Evolutionary conservation across 2,329 filamentous ascomycete species (phyloP).

Genomic region (Botrytis cinerea): DNA sequence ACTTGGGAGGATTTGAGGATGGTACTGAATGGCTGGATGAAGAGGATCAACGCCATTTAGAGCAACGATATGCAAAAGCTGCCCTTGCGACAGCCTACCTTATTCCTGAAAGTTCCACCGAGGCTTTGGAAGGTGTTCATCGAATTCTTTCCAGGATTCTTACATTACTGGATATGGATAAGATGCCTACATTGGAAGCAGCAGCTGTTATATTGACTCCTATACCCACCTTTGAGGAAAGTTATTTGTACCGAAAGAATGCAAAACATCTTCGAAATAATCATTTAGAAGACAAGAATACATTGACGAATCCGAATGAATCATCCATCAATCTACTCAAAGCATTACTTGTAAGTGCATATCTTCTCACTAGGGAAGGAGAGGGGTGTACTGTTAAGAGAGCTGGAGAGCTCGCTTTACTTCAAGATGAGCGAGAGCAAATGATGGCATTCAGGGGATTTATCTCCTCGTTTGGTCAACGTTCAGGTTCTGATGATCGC

Average conservation of each 20-base stretch:
- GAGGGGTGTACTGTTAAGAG: slow-evolving; percentile 52
- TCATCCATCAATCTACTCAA: slow-evolving; percentile 61
- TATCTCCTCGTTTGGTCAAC: slow-evolving; percentile 46
- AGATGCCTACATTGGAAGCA: slow-evolving; percentile 53
- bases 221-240: slow-evolving; percentile 41
- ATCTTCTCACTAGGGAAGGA: slow-evolving; percentile 55
- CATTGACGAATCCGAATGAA: slow-evolving; percentile 62
- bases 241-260: slow-evolving; percentile 46
- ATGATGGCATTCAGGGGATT: slow-evolving; percentile 54
- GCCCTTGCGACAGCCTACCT: slow-evolving; percentile 69
- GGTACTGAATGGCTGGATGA: slow-evolving; percentile 59
- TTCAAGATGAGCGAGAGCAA: slow-evolving; percentile 66
- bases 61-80: slow-evolving; percentile 66
- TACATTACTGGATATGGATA: slow-evolving; percentile 60
- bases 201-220: slow-evolving; percentile 51
- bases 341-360: slow-evolving; percentile 63
- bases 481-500: slow-evolving; percentile 59
- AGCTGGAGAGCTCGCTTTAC: slow-evolving; percentile 64
- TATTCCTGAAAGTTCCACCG: slow-evolving; percentile 58
- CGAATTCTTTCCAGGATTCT: slow-evolving; percentile 60
- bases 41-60: slow-evolving; percentile 59
- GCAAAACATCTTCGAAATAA: slow-evolving; percentile 51
- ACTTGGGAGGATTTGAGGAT: slow-evolving; percentile 61
- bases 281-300: slow-evolving; percentile 61
- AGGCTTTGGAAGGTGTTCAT: slow-evolving; percentile 62